Base-by-base conservation (phyloP, 2,329 filamentous ascomycete species). In the Malbranchea cinnamomea region DNA sequence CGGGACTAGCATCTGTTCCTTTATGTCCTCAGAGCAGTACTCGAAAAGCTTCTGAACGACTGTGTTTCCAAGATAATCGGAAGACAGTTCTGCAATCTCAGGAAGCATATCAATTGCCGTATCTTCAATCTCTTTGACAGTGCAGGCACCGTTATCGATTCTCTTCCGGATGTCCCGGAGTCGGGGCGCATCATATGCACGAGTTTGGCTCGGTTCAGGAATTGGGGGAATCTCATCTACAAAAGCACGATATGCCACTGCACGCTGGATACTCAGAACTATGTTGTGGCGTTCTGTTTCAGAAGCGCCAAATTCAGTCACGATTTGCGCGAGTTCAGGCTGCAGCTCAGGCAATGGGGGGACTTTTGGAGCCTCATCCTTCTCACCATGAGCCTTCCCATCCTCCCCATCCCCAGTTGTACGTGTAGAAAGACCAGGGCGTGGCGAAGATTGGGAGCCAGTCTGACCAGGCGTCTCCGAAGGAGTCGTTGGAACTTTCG, bases 1-100 rank as follows among this genome's bases (percentile, higher is more conserved):
- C 48, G 85, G 74, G 9, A 63, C 58, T 34, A 98, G 64, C 89
- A 98, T 95, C 33, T 79, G 77, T 53, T 94, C 84, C 45, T 91
- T 85, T 23, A 87, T 73, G 23, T 74, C 65, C 51, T 95, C 87
- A 0, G 83, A 89, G 60, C 89, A 95, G 58, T 82, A 83, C 54
- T 98, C 87, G 49, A 98, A 98, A 26, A 98, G 65, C 59, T 98
- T 98, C 60, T 98, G 89, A 11, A 98, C 87, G n/a, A 98, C 89
- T 0, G 89, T 98, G 59, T 98, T 98, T 44, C 89, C 89, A 18
- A 98, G 70, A 47, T 98, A 98, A 56, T 98, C 89, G 0, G 87
- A 93, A 2, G 89, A 71, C 14, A 98, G 65, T 56, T 98, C 89
- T 3, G 85, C 83, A 50, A 98, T 89, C 53, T 98, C 89, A 6